phyloP scores from a whole-genome alignment of 257 asterid species.

The Lithospermum erythrorhizon region DNA sequence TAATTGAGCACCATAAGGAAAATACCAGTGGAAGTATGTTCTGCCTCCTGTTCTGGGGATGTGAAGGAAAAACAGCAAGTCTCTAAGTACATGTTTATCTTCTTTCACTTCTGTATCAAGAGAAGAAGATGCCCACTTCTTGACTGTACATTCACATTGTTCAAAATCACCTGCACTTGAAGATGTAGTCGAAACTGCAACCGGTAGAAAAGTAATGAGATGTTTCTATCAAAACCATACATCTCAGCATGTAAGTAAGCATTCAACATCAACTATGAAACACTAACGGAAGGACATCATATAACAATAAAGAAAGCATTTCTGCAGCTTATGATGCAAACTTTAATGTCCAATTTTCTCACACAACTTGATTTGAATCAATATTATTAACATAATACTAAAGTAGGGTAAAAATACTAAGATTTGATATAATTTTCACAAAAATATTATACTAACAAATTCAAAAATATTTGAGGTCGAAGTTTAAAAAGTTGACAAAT shows the following conservation, averaged over 20 bases:
- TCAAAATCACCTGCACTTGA: slow-evolving; percentile 30
- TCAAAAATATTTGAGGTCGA: too few relatives aligned
- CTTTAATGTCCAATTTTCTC: too few relatives aligned
- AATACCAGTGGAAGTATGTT: slow-evolving; percentile 83
- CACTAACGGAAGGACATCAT: neutral
- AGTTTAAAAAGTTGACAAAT: too few relatives aligned
- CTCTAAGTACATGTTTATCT: slow-evolving; percentile 56
- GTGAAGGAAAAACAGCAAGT: slow-evolving; percentile 92
- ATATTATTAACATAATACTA: too few relatives aligned
- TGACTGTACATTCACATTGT: slow-evolving; percentile 54
- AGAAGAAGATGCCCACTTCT: slow-evolving; percentile 79
- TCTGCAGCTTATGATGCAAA: neutral
- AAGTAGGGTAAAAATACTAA: too few relatives aligned
- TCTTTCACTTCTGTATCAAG: slow-evolving; percentile 41
- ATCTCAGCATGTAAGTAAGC: neutral
- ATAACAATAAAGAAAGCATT: neutral
- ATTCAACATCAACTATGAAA: neutral
- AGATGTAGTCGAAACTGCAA: slow-evolving; percentile 32
- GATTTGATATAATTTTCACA: too few relatives aligned
- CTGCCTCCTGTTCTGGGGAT: slow-evolving; percentile 98
- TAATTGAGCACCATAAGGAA: neutral
- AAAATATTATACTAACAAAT: too few relatives aligned
- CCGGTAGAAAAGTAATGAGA: neutral
- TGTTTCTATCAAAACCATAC: neutral
- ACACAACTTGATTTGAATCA: too few relatives aligned